These are phyloP conservation scores for Agaricales sp. DNA, from an alignment of 1,284 basidiomycete genomes.

Conservation along the genomic window DNA sequence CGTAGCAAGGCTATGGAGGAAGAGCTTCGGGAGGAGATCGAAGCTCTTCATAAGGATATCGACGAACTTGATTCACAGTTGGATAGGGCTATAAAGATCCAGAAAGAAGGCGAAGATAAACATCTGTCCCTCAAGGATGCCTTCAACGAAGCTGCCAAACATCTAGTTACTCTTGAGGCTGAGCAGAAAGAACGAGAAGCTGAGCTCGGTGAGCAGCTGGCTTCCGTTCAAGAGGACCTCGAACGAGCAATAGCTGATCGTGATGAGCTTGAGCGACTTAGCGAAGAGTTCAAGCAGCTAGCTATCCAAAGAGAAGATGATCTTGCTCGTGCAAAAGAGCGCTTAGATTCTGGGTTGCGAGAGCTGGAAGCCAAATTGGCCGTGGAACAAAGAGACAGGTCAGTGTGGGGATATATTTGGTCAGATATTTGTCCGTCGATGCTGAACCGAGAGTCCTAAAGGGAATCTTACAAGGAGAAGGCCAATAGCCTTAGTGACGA, in stretches of 20 bases:
- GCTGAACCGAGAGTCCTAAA: constrained; percentile 18
- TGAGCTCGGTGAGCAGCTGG: constrained; percentile 44
- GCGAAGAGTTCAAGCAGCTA: constrained; percentile 67
- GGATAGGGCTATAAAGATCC: constrained; percentile 66
- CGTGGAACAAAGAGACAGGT: constrained; percentile 62
- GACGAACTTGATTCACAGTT: constrained; percentile 82
- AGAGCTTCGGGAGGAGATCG: constrained; percentile 35
- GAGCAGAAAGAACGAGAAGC: constrained; percentile 64
- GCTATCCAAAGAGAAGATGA: constrained; percentile 77
- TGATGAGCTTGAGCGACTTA: constrained; percentile 50
- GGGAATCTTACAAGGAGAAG: constrained; percentile 54
- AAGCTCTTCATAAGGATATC: constrained; percentile 42
- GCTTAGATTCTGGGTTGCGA: constrained; percentile 54
- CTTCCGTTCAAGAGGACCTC: constrained; percentile 53
- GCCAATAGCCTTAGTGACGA: constrained; percentile 55
- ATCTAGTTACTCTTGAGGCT: constrained; percentile 70
- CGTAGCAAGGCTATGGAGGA: constrained; percentile 79
- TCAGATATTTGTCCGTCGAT: constrained; percentile 6
- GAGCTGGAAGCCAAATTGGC: constrained; percentile 72
- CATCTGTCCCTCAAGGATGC: constrained; percentile 60
- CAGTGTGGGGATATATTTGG: constrained; percentile 17
- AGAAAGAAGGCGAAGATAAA: constrained; percentile 73
- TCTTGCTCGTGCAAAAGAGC: constrained; percentile 63
- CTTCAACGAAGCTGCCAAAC: constrained; percentile 78
- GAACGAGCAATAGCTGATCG: constrained; percentile 44